Base-by-base conservation (phyloP, 106 monocot species). In the Dioscorea alata region DNA sequence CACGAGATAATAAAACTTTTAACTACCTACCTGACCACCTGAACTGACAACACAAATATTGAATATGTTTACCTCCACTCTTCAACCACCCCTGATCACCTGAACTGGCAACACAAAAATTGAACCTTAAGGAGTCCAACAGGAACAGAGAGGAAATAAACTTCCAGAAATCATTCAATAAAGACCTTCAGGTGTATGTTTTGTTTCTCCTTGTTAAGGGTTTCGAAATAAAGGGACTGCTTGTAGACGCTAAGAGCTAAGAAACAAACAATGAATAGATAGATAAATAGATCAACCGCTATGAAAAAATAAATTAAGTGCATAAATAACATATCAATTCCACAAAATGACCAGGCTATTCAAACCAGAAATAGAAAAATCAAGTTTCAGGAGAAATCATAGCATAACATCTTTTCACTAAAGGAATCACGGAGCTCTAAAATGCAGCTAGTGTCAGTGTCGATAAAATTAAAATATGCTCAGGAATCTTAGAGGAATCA, bases 21-120 rank as follows among this genome's bases (percentile, higher is more conserved):
- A 51, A 6, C 77, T 64, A 12, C 53, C 17, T 68, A 81, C 81
- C 81, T 72, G 75, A 66, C 76, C 81, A 23, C 81, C 83, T 76
- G 89, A 61, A 90, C 75, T 23, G 90, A 94, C 90, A 6, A 94
- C 87, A 69, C 89, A 82, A 87, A 94, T 68, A 94, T 94, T 57
- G 94, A 90, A 63, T n/a, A n/a, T n/a, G n/a, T n/a, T n/a, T n/a
- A 84, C 65, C 68, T 76, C 80, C 70, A 75, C 57, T 78, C 94
- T 86, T 83, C 86, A 80, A 50, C 93, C 89, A 75, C 86, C 84
- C 80, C 90, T 80, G 22, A 85, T 83, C 60, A 90, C 83, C 83
- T 83, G 53, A 13, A 50, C 64, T 33, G 53, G 4, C 49, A 60
- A 15, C 18, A 54, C 2, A 16, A 54, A 54, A 4, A 54, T 5